Conservation (phyloP, 441 rosid genomes). For the Melastoma candidum region DNA sequence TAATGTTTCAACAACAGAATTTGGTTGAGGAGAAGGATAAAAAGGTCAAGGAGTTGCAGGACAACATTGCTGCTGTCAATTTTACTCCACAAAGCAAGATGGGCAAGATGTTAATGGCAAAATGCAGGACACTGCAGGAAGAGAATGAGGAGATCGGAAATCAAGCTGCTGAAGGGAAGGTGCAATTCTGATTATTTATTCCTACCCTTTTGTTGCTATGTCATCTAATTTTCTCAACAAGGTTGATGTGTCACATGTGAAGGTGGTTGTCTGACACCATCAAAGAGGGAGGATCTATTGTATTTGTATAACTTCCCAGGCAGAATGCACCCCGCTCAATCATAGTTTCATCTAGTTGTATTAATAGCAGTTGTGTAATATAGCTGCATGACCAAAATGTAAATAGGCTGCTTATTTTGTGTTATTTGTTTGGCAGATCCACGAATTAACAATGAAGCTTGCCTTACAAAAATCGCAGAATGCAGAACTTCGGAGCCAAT, state of each 20-base stretch:
- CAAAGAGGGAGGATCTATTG: no score
- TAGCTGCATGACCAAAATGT: no score
- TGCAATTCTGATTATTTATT: slow-evolving; percentile 9
- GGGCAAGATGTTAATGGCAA: slow-evolving; percentile 98
- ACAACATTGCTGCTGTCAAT: slow-evolving; percentile 74
- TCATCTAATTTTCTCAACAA: no score
- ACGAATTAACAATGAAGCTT: slow-evolving; percentile 77
- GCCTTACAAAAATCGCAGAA: slow-evolving; percentile 81
- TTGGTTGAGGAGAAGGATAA: slow-evolving; percentile 95
- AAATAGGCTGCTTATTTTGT: neutral
- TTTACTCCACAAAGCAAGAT: slow-evolving; percentile 89
- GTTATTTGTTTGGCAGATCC: slow-evolving; percentile 46
- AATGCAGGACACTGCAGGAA: slow-evolving; percentile 88
- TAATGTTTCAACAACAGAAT: slow-evolving; percentile 38
- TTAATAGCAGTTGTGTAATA: no score
- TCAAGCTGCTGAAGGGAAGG: slow-evolving; percentile 98
- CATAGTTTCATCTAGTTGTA: no score
- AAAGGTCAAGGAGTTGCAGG: slow-evolving; percentile 91
- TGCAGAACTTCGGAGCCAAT: slow-evolving; percentile 73
- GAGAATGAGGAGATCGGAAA: slow-evolving; percentile 98
- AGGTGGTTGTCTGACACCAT: no score
- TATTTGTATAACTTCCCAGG: no score
- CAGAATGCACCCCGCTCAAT: no score
- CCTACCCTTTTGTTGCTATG: no score
- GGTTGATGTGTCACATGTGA: no score